Base-by-base conservation (phyloP, 2,329 filamentous ascomycete genomes). In the Aspergillus sp. region DNA sequence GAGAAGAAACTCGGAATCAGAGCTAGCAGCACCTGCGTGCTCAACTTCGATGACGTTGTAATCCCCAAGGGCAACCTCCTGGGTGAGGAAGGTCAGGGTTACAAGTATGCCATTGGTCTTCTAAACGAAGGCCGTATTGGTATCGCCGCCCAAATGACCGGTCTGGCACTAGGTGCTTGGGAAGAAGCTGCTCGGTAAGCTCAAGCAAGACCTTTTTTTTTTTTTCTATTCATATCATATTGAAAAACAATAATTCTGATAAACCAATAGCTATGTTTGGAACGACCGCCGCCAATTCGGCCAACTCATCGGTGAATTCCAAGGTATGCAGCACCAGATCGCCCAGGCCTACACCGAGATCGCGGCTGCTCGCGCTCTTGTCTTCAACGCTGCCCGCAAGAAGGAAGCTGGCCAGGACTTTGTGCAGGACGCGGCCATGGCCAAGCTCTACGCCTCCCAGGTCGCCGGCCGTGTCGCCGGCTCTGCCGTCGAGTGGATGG, bases 1-100 rank as follows among this genome's bases (percentile, higher is more conserved):
- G 95, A 99, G 83, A 98, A 98, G 89, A 99, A 99, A 83, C 87
- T 99, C 49, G 95, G 95, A 58, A 99, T 99, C 80, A 89, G 86
- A 71, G 95, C 95, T 54, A 96, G 90, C 79, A 96, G 90, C 79
- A 99, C 95, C 33, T 99, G 95, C 77, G 93, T 97, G 62, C 83
- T 99, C 75, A 98, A 91, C 83, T 96, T 99, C 68, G 95, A 99
- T 77, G 95, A 99, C 70, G 92, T 98, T 52, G 86, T 93, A 70
- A 84, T 99, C 40, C 92, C 95, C 61, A 88, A 87, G 76, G 90
- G 88, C 70, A 96, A 96, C 76, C 79, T 99, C 15, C 84, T 99
- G 1, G 95, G 95, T 62, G 84, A 93, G 76, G 87, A 90, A 70
- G 95, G 95, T 53, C 85, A 97, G 56, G 95, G 95, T 33, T 99